A percentile compares a stretch with the other conserved stretches of the same genome.
phyloP scores from a whole-genome alignment of 441 rosid genomes.

The Eruca vesicaria region DNA sequence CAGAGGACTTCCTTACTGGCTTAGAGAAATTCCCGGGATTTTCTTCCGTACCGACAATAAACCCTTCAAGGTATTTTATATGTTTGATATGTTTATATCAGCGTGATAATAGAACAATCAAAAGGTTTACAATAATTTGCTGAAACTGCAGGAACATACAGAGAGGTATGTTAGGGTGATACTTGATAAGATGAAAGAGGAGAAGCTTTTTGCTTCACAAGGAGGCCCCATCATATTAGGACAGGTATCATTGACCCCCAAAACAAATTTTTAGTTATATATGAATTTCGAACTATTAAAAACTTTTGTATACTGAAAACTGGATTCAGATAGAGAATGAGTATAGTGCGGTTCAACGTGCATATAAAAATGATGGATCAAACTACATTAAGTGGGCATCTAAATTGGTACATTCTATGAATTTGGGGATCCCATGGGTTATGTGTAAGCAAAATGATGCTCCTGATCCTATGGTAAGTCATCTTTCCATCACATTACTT shows the following conservation, averaged over 20 bases:
- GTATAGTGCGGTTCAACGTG: conserved; percentile 75
- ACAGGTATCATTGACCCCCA: conserved; percentile 45
- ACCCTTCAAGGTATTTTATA: conserved; percentile 67
- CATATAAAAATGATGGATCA: conserved; percentile 59
- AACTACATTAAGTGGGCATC: conserved; percentile 82
- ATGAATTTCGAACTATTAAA: background rate
- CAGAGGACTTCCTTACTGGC: conserved; percentile 90
- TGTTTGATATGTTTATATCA: conserved; percentile 3
- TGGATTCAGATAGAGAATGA: conserved; percentile 81
- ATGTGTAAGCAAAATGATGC: conserved; percentile 97
- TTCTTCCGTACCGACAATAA: conserved; percentile 69
- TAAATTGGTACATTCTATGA: conserved; percentile 47
- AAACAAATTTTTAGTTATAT: background rate
- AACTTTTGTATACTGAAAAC: background rate
- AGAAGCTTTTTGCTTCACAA: conserved; percentile 66
- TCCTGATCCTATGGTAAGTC: conserved; percentile 70
- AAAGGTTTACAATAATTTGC: background rate
- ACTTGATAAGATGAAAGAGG: conserved; percentile 52
- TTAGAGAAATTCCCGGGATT: conserved; percentile 68
- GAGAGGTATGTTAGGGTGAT: conserved; percentile 52
- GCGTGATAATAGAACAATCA: background rate
- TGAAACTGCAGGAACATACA: conserved; percentile 52
- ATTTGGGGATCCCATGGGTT: conserved; percentile 74
- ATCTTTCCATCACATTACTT: background rate
- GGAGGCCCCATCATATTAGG: conserved; percentile 85